A percentile compares a stretch with the other conserved stretches of the same genome.
phyloP scores from a whole-genome alignment of 2,329 filamentous ascomycete species.

The Mycogone perniciosa region DNA sequence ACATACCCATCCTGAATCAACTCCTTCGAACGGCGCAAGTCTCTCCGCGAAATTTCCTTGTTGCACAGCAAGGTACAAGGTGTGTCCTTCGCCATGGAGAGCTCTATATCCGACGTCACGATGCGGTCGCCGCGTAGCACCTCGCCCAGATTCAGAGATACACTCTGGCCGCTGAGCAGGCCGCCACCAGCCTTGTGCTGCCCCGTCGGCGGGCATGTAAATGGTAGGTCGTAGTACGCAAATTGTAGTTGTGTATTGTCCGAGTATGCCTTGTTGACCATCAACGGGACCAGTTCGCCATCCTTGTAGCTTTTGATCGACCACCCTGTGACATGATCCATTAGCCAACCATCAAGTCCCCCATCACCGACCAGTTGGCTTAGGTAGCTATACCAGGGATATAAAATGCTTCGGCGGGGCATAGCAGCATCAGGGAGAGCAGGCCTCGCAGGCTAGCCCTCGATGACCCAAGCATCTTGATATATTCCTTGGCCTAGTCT shows the following conservation, averaged over 20 bases:
- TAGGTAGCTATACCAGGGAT: conserved; percentile 61
- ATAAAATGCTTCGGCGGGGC: conserved; percentile 61
- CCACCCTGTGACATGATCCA: conserved; percentile 49
- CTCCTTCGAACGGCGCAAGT: conserved; percentile 61
- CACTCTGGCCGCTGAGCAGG: conserved; percentile 67
- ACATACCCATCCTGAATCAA: conserved; percentile 75
- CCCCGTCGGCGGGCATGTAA: conserved; percentile 75
- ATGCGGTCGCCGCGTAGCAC: conserved; percentile 84
- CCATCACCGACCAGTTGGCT: conserved; percentile 6
- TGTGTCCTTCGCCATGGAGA: conserved; percentile 69
- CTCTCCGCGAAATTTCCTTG: conserved; percentile 55
- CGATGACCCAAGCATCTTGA: conserved; percentile 15
- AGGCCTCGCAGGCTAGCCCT: conserved; percentile 32
- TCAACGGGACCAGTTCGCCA: conserved; percentile 71
- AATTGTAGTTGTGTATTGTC: conserved; percentile 87
- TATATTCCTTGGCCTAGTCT: not conserved
- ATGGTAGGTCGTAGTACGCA: conserved; percentile 83
- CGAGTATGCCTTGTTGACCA: conserved; percentile 88
- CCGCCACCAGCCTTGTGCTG: conserved; percentile 57
- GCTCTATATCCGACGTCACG: conserved; percentile 74
- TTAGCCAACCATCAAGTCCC: conserved; percentile 6
- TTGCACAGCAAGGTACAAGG: conserved; percentile 69
- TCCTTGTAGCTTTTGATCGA: conserved; percentile 75
- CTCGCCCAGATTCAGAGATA: conserved; percentile 80
- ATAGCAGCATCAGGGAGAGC: conserved; percentile 37